phyloP scores from a whole-genome alignment of 2,329 filamentous ascomycete species.

The Sclerotinia subarctica region DNA sequence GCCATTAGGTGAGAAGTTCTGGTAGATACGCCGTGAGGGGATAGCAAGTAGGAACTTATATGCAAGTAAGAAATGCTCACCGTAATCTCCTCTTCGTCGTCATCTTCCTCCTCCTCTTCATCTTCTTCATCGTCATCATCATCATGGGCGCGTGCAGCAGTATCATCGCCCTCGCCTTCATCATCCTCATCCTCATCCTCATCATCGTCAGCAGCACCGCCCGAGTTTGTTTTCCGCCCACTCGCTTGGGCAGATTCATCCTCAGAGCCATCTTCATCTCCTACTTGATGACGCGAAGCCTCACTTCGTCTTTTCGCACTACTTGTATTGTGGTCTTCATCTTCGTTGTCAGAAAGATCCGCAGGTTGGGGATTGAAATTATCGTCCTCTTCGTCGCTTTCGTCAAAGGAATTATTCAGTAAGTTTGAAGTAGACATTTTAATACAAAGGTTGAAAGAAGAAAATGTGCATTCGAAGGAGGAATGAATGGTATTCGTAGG shows the following conservation, averaged over 20 bases:
- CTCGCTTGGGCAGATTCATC: constrained; percentile 45
- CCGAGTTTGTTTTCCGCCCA: constrained; percentile 24
- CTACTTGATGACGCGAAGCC: constrained; percentile 37
- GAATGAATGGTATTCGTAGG: constrained; percentile 5
- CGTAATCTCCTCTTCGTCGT: constrained; percentile 63
- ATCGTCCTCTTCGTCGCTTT: constrained; percentile 75
- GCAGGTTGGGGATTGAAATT: constrained; percentile 82
- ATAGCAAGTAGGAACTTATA: constrained; percentile 15
- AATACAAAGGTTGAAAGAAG: constrained; percentile 18
- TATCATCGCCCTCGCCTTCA: constrained; percentile 42
- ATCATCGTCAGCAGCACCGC: constrained; percentile 24
- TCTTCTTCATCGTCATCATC: constrained; percentile 49
- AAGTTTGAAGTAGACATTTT: constrained; percentile 35
- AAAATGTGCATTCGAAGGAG: constrained; percentile 8
- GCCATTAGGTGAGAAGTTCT: constrained; percentile 25
- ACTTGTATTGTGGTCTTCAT: constrained; percentile 38
- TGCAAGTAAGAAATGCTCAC: constrained; percentile 37
- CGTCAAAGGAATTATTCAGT: constrained; percentile 41
- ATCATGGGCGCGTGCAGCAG: constrained; percentile 37
- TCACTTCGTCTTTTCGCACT: constrained; percentile 34
- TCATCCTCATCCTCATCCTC: constrained; percentile 44
- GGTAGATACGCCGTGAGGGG: constrained; percentile 29
- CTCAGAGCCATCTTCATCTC: constrained; percentile 46
- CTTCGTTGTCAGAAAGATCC: constrained; percentile 65
- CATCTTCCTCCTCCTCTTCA: constrained; percentile 50